Conservation (phyloP, 169 alveolate species). For the Plasmodium coatneyi region DNA sequence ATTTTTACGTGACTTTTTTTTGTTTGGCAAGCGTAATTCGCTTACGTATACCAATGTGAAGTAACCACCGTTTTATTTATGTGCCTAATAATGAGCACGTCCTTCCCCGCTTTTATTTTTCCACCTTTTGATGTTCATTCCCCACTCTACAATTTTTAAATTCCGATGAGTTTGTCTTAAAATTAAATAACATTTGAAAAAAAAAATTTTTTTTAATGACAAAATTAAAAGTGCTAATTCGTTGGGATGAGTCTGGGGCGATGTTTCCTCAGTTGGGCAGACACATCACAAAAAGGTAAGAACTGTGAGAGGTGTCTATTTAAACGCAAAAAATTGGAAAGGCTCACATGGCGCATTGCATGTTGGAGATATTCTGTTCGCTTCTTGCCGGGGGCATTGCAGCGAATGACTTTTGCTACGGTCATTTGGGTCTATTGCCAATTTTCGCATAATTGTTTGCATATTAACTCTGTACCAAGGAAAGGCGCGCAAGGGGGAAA, state of each 20-base stretch:
- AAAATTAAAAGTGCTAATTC: not conserved
- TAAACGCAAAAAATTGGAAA: not conserved
- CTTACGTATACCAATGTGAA: not conserved
- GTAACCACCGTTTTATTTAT: not conserved
- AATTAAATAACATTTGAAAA: not conserved
- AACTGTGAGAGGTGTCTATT: not conserved
- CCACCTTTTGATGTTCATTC: not conserved
- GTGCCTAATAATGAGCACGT: not conserved
- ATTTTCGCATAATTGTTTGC: not conserved
- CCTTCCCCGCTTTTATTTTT: not conserved
- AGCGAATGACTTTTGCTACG: not conserved
- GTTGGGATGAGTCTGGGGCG: not conserved
- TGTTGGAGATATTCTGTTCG: not conserved
- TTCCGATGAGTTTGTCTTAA: not conserved
- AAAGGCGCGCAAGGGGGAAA: not conserved
- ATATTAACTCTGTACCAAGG: not conserved
- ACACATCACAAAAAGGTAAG: not conserved
- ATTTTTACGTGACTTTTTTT: not conserved
- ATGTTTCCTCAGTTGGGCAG: not conserved
- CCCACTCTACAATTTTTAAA: not conserved
- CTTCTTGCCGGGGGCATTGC: not conserved
- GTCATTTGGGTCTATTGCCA: not conserved
- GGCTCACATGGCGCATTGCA: not conserved
- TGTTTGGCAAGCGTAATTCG: not conserved
- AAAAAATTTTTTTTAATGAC: not conserved